These are phyloP conservation scores for Kodamaea jinghongensis DNA, from an alignment of 805 yeast species.

Conservation along the genomic window DNA sequence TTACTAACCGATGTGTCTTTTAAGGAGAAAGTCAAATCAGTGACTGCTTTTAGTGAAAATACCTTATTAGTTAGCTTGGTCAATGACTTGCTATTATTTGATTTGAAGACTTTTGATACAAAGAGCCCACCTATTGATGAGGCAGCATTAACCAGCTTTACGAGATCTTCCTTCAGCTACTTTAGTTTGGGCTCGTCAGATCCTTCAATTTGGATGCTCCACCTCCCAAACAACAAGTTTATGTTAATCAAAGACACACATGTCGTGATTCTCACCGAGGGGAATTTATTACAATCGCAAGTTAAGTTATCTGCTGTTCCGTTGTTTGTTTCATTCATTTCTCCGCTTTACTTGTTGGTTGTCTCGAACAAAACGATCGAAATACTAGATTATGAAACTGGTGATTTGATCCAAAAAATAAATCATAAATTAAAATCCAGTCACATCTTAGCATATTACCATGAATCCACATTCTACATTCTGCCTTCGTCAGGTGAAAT, in stretches of 20 bases:
- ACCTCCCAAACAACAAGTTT: conserved; percentile 11
- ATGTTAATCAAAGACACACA: conserved; percentile 36
- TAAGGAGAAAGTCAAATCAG: conserved; percentile 30
- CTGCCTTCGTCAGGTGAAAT: conserved; percentile 22
- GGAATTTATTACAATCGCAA: conserved; percentile 14
- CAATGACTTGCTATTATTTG: conserved; percentile 26
- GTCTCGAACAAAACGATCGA: conserved; percentile 33
- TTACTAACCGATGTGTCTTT: conserved; percentile 23
- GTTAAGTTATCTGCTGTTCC: conserved; percentile 29
- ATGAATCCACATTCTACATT: conserved; percentile 15
- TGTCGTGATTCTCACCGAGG: conserved; percentile 16
- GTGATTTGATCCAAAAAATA: conserved; percentile 34
- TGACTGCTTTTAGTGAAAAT: conserved; percentile 14
- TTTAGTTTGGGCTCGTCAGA: conserved; percentile 35
- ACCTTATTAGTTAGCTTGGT: conserved; percentile 22
- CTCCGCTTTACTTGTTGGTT: conserved; percentile 33
- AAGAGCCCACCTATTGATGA: conserved; percentile 20
- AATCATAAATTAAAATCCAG: conserved; percentile 30
- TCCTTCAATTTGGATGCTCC: conserved; percentile 25
- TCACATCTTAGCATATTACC: conserved; percentile 17
- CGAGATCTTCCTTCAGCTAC: conserved; percentile 33
- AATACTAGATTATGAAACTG: conserved; percentile 32
- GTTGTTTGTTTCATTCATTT: conserved; percentile 21
- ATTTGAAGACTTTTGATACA: conserved; percentile 17
- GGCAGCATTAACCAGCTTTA: conserved; percentile 15